Evolutionary conservation across 495 filamentous ascomycete species (phyloP), one percentile per base, ranked within the genome.

Genomic region (Lentithecium fluviatile): DNA sequence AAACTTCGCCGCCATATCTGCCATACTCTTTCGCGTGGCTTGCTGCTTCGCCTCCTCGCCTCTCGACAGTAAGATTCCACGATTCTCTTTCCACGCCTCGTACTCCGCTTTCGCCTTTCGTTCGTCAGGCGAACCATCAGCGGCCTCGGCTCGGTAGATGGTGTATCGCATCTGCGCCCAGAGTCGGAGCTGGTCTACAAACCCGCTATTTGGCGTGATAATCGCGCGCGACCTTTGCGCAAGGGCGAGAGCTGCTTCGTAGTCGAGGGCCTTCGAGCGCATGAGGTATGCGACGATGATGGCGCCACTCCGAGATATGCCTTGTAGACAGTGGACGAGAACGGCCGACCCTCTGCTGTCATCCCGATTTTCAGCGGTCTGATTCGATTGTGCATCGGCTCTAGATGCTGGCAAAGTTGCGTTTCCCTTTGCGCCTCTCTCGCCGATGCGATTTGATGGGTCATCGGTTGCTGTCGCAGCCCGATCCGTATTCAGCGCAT

Each of bases 301-400:
- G 1, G 56, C 45, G 8, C 56, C 56, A 20, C 37, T 48, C 6
- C 56, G 25, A 1, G 56, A 59, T 7, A 51, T 42, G 32, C 56
- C 56, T 50, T 59, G 56, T 13, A 40, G 45, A 34, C 56, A 59
- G 25, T 59, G 56, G 17, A 59, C 45, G 2, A 59, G 47, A 10
- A 59, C 45, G 19, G 6, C 46, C 12, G 45, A 20, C 24, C 12
- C n/a, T 23, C 15, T 45, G 32, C 1, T 11, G 7, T 19, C 15
- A 17, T 11, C 3, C 7, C 13, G 13, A 20, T 37, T 32, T 6
- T n/a, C n/a, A n/a, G n/a, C n/a, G n/a, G n/a, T n/a, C n/a, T n/a
- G n/a, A n/a, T n/a, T n/a, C n/a, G 11, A 10, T 20, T 37, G 19
- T 19, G 52, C 19, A 19, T 43, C 13, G 2, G 4, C 10, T 3